Base-by-base conservation (phyloP, 2,329 filamentous ascomycete species). In the Apiospora hydei region DNA sequence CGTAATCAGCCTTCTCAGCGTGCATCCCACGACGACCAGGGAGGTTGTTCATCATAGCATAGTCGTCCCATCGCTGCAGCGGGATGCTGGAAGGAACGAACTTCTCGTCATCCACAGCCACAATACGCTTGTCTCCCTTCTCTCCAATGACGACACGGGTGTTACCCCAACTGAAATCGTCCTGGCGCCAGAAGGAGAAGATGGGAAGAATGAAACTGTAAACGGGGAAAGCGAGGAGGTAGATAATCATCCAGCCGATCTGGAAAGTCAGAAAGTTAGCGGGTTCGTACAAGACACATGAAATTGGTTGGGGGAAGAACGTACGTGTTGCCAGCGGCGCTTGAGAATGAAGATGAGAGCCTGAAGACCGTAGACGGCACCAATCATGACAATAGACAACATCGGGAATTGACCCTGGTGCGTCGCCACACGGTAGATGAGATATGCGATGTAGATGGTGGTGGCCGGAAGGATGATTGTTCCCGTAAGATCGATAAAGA, bases 131-230 rank as follows among this genome's bases (percentile, higher is more conserved):
- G 80, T 89, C 90, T 74, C 95, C 96, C 82, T 96, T 94, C 82
- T 99, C 96, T 73, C 95, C 96, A 76, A 98, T 93, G 76, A 99
- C 96, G 75, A 99, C 91, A 89, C 96, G 95, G 0, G 96, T 99
- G 85, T 96, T 98, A 88, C 96, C 96, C 96, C 96, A 99, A 1
- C 92, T 92, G 88, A 99, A 99, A 84, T 99, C 96, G 83, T 99
- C 96, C 83, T 98, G 95, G 84, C 98, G 97, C 96, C 96, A 99
- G 92, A 99, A 99, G 0, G 96, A 98, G 86, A 98, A 99, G 75
- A 99, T 85, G 0, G 96, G 96, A 16, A 99, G 89, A 74, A 97
- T 81, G 78, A 99, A 94, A 4, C 93, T 96, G 86, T 96, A 98
- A 77, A 99, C 93, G 0, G 96, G 96, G 86, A 93, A 98, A 3